Conservation (phyloP, 805 yeast species). For the Candida corydali region DNA sequence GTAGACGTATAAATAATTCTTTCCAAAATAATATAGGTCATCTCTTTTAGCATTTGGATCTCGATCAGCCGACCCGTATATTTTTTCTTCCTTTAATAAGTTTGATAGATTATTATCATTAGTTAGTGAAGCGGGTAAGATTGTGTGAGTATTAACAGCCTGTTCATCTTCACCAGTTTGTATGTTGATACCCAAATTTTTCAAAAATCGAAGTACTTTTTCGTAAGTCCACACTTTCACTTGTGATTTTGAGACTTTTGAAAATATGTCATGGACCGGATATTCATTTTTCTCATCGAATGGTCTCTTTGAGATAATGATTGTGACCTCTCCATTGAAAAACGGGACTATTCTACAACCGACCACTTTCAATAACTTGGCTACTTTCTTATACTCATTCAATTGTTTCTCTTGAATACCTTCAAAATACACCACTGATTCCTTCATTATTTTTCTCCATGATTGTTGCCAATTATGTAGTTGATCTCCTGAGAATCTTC, state of each 20-base stretch:
- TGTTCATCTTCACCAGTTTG: constrained; percentile 18
- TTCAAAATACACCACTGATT: constrained; percentile 61
- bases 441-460: constrained; percentile 60
- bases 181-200: constrained; percentile 45
- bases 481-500: constrained; percentile 41
- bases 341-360: constrained; percentile 44
- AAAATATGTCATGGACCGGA: constrained; percentile 57
- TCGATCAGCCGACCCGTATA: constrained; percentile 82
- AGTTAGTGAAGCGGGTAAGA: constrained; percentile 7
- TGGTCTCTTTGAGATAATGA: constrained; percentile 68
- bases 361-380: constrained; percentile 42
- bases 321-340: constrained; percentile 60
- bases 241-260: constrained; percentile 54
- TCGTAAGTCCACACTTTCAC: constrained; percentile 87
- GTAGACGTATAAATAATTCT: constrained; percentile 67
- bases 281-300: constrained; percentile 39
- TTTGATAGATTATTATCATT: constrained; percentile 28
- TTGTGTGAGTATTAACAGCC: constrained; percentile 12
- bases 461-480: constrained; percentile 58
- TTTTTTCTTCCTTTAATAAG: constrained; percentile 76
- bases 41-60: constrained; percentile 83
- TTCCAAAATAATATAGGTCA: constrained; percentile 77
- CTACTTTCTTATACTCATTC: constrained; percentile 38
- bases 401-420: constrained; percentile 37
- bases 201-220: constrained; percentile 76